These are phyloP conservation scores for Chrysanthemum lavandulifolium DNA, from an alignment of 129 eudicot species.

Conservation along the genomic window DNA sequence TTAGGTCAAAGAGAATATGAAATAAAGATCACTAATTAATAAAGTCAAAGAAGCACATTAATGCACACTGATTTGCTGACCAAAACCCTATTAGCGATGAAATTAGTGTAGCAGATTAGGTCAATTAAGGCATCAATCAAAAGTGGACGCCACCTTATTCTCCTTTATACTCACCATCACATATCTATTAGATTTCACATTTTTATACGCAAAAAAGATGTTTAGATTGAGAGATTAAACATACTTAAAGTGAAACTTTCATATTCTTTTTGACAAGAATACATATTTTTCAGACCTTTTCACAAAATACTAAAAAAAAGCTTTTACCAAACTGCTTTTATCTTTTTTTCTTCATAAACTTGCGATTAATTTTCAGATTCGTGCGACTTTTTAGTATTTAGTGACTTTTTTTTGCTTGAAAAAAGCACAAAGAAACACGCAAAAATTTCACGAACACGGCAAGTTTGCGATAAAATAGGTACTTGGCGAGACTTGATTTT, in stretches of 20 bases:
- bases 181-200: slow-evolving; percentile 14
- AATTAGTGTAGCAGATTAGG: slow-evolving; percentile 38
- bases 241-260: not conserved
- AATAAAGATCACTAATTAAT: slow-evolving; percentile 25
- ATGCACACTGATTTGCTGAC: slow-evolving; percentile 27
- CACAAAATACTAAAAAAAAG: too few species aligned
- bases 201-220: not conserved
- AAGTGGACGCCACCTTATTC: slow-evolving; percentile 30
- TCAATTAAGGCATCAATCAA: slow-evolving; percentile 36
- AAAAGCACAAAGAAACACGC: too few species aligned
- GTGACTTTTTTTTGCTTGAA: too few species aligned
- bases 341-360: too few species aligned
- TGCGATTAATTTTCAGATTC: too few species aligned
- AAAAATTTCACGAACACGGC: too few species aligned
- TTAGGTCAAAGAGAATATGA: slow-evolving; percentile 23
- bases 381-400: too few species aligned
- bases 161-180: slow-evolving; percentile 3
- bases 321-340: too few species aligned
- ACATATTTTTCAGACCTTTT: too few species aligned
- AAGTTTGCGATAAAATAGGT: too few species aligned
- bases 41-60: slow-evolving; percentile 39
- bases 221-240: not conserved
- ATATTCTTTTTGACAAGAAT: too few species aligned
- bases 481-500: too few species aligned
- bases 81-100: slow-evolving; percentile 28